phyloP scores from a whole-genome alignment of 345 rosid genomes.

The Capsella bursapastoris region DNA sequence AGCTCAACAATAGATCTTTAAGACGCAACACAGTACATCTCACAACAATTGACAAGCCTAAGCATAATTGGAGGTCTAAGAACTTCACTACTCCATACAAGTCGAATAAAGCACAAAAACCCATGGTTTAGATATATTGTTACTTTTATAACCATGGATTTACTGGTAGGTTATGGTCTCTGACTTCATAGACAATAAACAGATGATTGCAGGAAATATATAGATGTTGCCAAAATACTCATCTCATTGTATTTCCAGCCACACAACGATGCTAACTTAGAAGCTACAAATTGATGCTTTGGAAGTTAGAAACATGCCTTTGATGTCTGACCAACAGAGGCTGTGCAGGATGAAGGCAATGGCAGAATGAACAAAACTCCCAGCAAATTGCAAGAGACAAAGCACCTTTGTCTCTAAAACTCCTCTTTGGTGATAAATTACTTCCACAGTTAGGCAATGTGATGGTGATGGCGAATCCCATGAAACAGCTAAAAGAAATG shows the following conservation, averaged over 20 bases:
- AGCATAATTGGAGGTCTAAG: background rate
- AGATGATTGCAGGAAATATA: background rate
- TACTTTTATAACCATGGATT: background rate
- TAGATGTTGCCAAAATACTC: background rate
- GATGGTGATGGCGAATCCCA: constrained; percentile 50
- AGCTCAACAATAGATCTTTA: background rate
- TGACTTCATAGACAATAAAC: background rate
- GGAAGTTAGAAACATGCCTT: constrained; percentile 43
- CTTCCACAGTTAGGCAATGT: constrained; percentile 42
- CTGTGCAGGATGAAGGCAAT: constrained; percentile 42
- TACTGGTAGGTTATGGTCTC: background rate
- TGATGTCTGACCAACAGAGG: constrained; percentile 45
- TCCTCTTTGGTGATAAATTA: constrained; percentile 36
- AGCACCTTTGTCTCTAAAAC: constrained; percentile 42
- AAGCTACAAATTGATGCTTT: constrained; percentile 2
- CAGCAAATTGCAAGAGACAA: constrained; percentile 45
- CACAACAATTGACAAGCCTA: background rate
- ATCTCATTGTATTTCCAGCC: background rate
- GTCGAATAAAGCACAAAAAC: constrained; percentile 9
- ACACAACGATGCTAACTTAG: background rate
- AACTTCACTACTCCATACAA: constrained; percentile 13
- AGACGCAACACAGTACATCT: background rate
- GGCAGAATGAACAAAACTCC: constrained; percentile 46
- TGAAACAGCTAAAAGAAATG: constrained; percentile 39
- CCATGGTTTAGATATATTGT: background rate